Base-by-base conservation (phyloP, 2,329 filamentous ascomycete genomes). In the Fusarium globosum region DNA sequence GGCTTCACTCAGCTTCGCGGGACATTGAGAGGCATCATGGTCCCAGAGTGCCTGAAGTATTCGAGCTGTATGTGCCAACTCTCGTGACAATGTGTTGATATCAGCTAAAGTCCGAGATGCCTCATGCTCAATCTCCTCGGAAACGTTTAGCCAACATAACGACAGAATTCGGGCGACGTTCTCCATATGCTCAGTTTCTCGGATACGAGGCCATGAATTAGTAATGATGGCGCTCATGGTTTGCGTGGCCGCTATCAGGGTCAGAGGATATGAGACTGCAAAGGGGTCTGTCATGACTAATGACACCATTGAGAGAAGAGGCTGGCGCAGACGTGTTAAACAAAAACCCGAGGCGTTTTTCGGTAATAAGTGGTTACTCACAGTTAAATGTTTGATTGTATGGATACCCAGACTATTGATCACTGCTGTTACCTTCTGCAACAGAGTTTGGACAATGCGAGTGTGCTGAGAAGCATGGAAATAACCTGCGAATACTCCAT, bases 231-330 rank as follows among this genome's bases (percentile, higher is more conserved):
- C 82, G 59, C 90, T 86, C 28, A 94, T 76, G 2, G 90, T 86
- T 23, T 84, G 79, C 6, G 87, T 80, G 2, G 90, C 87, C 0
- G 88, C 84, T 2, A 86, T 60, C 4, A 94, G 81, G 4, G 91
- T 83, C 1, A 85, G 82, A 2, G 87, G 84, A 69, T 88, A 85
- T 3, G 87, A 85, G 15, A 87, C 83, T 2, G 88, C 87, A 78
- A 96, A 94, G 0, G 93, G 91, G 77, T 95, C 90, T 6, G 88
- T 86, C 60, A 97, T 83, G 15, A 92, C 88, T 43, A 85, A 83
- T 6, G 89, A 89, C 15, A 94, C 81, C 71, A 95, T 85, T 0
- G 93, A 90, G 2, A 97, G 79, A 13, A 96, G 81, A 51, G 90
- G 88, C 86, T 93, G 23, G 11, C 26, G 41, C 35, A n/a, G 45